A percentile compares a stretch with the other conserved stretches of the same genome.
These are phyloP conservation scores for Acanthamoeba quina DNA, from an alignment of 208 protist species.

Conservation along the genomic window DNA sequence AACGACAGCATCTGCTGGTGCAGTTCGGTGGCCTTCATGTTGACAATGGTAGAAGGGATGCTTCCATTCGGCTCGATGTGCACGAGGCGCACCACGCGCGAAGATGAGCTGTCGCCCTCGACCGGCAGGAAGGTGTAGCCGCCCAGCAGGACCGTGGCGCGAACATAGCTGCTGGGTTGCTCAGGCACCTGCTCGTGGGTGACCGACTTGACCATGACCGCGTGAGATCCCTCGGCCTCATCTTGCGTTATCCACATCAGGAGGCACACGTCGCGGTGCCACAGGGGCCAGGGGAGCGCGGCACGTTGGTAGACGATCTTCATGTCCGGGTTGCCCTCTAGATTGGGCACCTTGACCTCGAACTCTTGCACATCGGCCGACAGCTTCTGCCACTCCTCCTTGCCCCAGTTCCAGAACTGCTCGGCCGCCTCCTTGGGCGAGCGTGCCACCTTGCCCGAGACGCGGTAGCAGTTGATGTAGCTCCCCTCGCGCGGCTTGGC, in stretches of 20 bases:
- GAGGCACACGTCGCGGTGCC: constrained; percentile 69
- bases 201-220: background rate
- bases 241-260: background rate
- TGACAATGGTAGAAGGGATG: constrained; percentile 55
- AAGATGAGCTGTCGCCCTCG: background rate
- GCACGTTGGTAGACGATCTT: constrained; percentile 53
- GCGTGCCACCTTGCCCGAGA: background rate
- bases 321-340: background rate
- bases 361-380: background rate
- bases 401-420: constrained; percentile 8
- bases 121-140: constrained; percentile 39
- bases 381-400: constrained; percentile 12
- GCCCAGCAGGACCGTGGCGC: constrained; percentile 19
- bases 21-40: constrained; percentile 37
- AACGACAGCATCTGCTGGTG: background rate
- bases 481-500: constrained; percentile 15
- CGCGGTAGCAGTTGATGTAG: constrained; percentile 66
- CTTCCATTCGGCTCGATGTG: constrained; percentile 56
- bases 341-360: background rate
- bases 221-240: background rate
- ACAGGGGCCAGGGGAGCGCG: constrained; percentile 56
- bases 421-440: constrained; percentile 35
- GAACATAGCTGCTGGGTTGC: background rate
- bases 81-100: constrained; percentile 1
- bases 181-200: constrained; percentile 15